phyloP scores from a whole-genome alignment of 176 grass and related monocot genomes.

The Musa schizocarpa region DNA sequence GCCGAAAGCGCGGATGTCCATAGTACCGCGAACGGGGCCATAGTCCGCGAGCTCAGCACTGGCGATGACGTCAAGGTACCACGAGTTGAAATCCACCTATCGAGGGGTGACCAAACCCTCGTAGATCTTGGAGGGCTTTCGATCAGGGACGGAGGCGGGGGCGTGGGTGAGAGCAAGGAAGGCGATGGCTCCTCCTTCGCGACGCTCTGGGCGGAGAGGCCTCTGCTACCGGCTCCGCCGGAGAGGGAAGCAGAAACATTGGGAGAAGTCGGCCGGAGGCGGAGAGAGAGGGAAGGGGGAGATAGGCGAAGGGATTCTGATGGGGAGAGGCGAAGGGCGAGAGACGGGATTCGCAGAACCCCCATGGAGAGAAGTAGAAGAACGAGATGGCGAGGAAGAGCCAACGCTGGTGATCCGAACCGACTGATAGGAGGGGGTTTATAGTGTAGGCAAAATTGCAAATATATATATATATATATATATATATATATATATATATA shows the following conservation, averaged over 20 bases:
- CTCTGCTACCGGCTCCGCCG: slow-evolving; percentile 5
- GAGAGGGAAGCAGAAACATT: slow-evolving; percentile 27
- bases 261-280: neutral
- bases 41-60: slow-evolving; percentile 91
- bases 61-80: slow-evolving; percentile 89
- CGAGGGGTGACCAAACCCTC: slow-evolving; percentile 79
- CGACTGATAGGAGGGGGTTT: no score
- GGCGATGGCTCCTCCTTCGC: slow-evolving; percentile 29
- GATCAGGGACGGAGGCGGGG: slow-evolving; percentile 11
- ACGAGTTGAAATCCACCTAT: slow-evolving; percentile 80
- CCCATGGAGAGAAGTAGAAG: slow-evolving; percentile 31
- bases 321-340: slow-evolving; percentile 41
- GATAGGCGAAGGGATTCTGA: slow-evolving; percentile 3
- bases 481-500: no score
- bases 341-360: slow-evolving; percentile 55
- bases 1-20: slow-evolving; percentile 93
- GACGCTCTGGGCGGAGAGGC: slow-evolving; percentile 24
- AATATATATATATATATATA: no score
- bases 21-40: slow-evolving; percentile 86
- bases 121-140: slow-evolving; percentile 26
- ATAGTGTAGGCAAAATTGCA: no score
- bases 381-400: neutral
- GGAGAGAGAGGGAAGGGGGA: slow-evolving; percentile 26
- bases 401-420: no score
- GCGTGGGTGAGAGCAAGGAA: no score